Conservation (phyloP, 106 monocot genomes). For the Triglochin maritima region DNA sequence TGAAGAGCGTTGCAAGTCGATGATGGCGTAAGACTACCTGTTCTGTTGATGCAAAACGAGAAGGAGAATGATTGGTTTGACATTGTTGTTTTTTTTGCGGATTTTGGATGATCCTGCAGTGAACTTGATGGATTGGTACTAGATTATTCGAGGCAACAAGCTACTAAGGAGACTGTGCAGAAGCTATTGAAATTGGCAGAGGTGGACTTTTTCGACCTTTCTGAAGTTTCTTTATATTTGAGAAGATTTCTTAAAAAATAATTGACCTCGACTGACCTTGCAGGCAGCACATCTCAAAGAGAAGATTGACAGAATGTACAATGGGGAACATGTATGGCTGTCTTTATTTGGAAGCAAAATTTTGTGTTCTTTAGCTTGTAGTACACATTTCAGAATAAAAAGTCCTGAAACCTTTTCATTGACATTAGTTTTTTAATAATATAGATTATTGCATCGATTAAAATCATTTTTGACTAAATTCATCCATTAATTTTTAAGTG, state of each 20-base stretch:
- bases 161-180: constrained; percentile 27
- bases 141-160: constrained; percentile 53
- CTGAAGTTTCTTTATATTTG: neutral
- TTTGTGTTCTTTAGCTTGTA: no score
- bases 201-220: constrained; percentile 11
- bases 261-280: neutral
- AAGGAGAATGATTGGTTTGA: neutral
- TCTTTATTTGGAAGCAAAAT: neutral
- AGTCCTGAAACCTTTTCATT: neutral
- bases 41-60: neutral
- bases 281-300: constrained; percentile 54
- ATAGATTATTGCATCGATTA: no score
- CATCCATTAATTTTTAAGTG: no score
- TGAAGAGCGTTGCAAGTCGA: constrained; percentile 74
- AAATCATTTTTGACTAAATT: no score
- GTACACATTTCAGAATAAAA: neutral
- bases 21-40: constrained; percentile 52
- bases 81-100: neutral
- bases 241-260: neutral
- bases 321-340: constrained; percentile 43
- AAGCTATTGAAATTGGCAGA: constrained; percentile 59
- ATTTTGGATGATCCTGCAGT: constrained; percentile 11
- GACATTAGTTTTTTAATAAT: neutral
- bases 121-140: constrained; percentile 47
- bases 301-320: constrained; percentile 64